Percentiles rank a stretch among this genome's conserved stretches.
phyloP scores from a whole-genome alignment of 768 basidiomycete genomes.

The Rhizopogon rudus region DNA sequence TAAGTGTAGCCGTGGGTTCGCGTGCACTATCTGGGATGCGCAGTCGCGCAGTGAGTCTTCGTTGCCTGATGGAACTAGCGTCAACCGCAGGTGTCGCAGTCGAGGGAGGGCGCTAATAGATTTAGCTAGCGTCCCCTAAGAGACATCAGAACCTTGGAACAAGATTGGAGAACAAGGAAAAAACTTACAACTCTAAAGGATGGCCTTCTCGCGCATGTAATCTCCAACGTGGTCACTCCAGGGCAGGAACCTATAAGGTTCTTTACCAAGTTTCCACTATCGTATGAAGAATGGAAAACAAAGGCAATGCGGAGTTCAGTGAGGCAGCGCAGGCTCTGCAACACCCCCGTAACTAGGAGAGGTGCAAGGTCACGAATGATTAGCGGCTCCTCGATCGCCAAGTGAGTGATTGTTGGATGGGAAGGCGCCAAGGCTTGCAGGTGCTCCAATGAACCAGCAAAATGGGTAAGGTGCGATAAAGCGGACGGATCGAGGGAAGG shows the following conservation, averaged over 20 bases:
- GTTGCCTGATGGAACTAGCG: slow-evolving; percentile 62
- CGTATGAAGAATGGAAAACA: slow-evolving; percentile 67
- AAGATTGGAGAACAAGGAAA: neutral
- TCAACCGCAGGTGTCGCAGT: slow-evolving; percentile 56
- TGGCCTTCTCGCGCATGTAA: slow-evolving; percentile 63
- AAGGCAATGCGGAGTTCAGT: slow-evolving; percentile 61
- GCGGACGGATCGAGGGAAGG: slow-evolving; percentile 40
- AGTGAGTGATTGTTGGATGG: slow-evolving; percentile 44
- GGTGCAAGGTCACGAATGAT: slow-evolving; percentile 65
- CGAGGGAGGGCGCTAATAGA: slow-evolving; percentile 56
- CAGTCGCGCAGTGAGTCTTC: slow-evolving; percentile 56
- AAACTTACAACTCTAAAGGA: slow-evolving; percentile 64
- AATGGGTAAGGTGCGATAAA: slow-evolving; percentile 48
- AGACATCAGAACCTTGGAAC: neutral
- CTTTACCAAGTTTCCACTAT: slow-evolving; percentile 64
- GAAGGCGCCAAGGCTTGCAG: slow-evolving; percentile 53
- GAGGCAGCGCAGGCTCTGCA: slow-evolving; percentile 51
- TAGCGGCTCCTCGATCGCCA: slow-evolving; percentile 63
- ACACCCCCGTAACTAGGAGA: slow-evolving; percentile 52
- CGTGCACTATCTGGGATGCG: slow-evolving; percentile 56
- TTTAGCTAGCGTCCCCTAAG: slow-evolving; percentile 45
- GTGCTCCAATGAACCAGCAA: slow-evolving; percentile 64
- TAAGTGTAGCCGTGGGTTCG: slow-evolving; percentile 59
- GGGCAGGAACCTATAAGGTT: slow-evolving; percentile 66
- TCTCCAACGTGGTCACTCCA: slow-evolving; percentile 53